A percentile compares a stretch with the other conserved stretches of the same genome.
Evolutionary conservation across 495 filamentous ascomycete species (phyloP).

Genomic region (Glonium stellatum): DNA sequence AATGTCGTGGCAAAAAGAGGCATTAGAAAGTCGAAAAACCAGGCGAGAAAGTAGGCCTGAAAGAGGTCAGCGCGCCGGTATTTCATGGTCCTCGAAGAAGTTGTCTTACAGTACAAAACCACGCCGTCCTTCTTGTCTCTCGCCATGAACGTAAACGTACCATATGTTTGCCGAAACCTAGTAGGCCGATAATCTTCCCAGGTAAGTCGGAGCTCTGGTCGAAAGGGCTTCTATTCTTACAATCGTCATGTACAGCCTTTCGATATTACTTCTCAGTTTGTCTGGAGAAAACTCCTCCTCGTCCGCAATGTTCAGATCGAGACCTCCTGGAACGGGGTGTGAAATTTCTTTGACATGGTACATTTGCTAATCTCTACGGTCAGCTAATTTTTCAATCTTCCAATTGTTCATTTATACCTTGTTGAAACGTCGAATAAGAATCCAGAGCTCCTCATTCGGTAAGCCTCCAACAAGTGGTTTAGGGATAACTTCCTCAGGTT

Average conservation of each 20-base stretch:
- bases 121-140: conserved; percentile 60
- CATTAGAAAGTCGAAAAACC: conserved; percentile 67
- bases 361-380: conserved; percentile 56
- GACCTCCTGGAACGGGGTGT: conserved; percentile 45
- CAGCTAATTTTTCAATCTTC: neutral
- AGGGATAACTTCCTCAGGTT: conserved; percentile 50
- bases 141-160: conserved; percentile 72
- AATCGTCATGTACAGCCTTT: conserved; percentile 79
- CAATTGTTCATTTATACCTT: conserved; percentile 49
- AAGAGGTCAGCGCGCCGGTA: conserved; percentile 1
- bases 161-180: conserved; percentile 65
- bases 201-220: conserved; percentile 1
- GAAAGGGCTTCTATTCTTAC: conserved; percentile 16
- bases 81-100: neutral
- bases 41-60: conserved; percentile 66
- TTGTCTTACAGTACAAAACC: conserved; percentile 54
- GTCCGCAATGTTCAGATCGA: conserved; percentile 77
- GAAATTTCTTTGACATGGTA: conserved; percentile 72
- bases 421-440: conserved; percentile 73
- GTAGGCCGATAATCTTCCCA: conserved; percentile 51
- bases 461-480: conserved; percentile 63
- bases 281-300: conserved; percentile 83
- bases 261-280: conserved; percentile 72
- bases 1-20: conserved; percentile 52
- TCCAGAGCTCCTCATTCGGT: conserved; percentile 79